Evolutionary conservation across 1,284 basidiomycete genomes (phyloP), one percentile per base, ranked within the genome.

Genomic region (Rhodotorula sp.): DNA sequence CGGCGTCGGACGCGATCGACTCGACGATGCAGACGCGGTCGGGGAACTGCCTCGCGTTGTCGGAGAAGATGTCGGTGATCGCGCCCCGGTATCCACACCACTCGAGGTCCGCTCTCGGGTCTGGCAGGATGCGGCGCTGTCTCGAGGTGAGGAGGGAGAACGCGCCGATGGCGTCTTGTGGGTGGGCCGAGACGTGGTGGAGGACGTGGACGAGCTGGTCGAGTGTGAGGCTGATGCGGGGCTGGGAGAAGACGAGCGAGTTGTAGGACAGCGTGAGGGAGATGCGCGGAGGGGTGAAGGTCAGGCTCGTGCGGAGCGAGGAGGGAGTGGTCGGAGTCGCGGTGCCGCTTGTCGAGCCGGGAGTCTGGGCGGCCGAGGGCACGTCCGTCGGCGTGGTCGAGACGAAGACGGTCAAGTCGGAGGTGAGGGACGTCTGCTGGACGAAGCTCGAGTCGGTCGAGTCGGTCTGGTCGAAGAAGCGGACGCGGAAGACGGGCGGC

Each of bases 21-120:
- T 96, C 91, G 59, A 95, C 82, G 47, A 95, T 89, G 77, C 93
- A 97, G 10, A 89, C 83, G 47, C 88, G 83, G 57, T 92, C 88
- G 0, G 94, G 93, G 81, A 86, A 86, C 68, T 83, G 81, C 28
- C 85, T 84, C 18, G 94, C 91, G 82, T 96, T 92, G 61, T 83
- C 81, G 55, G 91, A 89, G 82, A 98, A 95, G 59, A 97, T 86
- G 80, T 96, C 90, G 50, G 96, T 91, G 79, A 97, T 92, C 28
- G 96, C 91, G 50, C 96, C 96, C 79, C 93, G 92, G 86, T 88
- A 99, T 65, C 90, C 94, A 80, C 93, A 96, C 94, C 95, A 99
- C 78, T 97, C 87, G 52, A 99, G 86, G 80, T 99, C 90, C 16
- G 87, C 89, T 20, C 86, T 87, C 4, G 96, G 94, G 78, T 92